These are phyloP conservation scores for Beauveria medogensis DNA, from an alignment of 2,329 filamentous ascomycete genomes.

Conservation along the genomic window DNA sequence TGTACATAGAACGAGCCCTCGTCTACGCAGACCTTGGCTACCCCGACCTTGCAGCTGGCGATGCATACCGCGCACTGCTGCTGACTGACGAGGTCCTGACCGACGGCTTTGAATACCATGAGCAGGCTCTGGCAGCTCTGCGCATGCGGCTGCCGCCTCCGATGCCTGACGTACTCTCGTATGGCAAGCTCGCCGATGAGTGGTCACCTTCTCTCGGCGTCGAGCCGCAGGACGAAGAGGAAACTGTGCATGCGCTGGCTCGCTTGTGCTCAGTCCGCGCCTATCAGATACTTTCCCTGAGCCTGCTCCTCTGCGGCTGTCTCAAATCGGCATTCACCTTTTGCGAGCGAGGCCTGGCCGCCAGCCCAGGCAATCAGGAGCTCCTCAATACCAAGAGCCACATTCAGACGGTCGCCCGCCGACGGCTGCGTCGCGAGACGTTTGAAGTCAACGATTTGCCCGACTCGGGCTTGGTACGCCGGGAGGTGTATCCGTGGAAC, in stretches of 20 bases:
- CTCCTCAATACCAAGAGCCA: conserved; percentile 45
- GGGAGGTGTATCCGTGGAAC: conserved; percentile 66
- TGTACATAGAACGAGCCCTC: conserved; percentile 61
- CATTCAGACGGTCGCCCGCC: conserved; percentile 45
- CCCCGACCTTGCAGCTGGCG: conserved; percentile 80
- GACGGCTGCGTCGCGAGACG: conserved; percentile 36
- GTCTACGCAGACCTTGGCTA: conserved; percentile 71
- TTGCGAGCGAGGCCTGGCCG: conserved; percentile 50
- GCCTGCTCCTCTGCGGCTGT: conserved; percentile 57
- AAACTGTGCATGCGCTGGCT: conserved; percentile 34
- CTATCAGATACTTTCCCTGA: conserved; percentile 50
- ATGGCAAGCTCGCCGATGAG: conserved; percentile 33
- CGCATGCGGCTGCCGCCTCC: conserved; percentile 24
- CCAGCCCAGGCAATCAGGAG: conserved; percentile 46
- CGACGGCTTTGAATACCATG: conserved; percentile 76
- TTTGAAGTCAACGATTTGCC: conserved; percentile 51
- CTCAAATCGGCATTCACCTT: conserved; percentile 60
- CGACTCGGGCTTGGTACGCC: conserved; percentile 60
- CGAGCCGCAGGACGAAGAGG: conserved; percentile 25
- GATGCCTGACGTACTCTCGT: conserved; percentile 37
- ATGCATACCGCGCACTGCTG: conserved; percentile 85
- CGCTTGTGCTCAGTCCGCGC: conserved; percentile 45
- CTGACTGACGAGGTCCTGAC: conserved; percentile 73
- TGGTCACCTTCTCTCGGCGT: conserved; percentile 25
- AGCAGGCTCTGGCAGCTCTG: conserved; percentile 51